Evolutionary conservation across 176 grass and related monocot genomes (phyloP), one percentile per base, ranked within the genome.

Genomic region (Bonia amplexicaulis): DNA sequence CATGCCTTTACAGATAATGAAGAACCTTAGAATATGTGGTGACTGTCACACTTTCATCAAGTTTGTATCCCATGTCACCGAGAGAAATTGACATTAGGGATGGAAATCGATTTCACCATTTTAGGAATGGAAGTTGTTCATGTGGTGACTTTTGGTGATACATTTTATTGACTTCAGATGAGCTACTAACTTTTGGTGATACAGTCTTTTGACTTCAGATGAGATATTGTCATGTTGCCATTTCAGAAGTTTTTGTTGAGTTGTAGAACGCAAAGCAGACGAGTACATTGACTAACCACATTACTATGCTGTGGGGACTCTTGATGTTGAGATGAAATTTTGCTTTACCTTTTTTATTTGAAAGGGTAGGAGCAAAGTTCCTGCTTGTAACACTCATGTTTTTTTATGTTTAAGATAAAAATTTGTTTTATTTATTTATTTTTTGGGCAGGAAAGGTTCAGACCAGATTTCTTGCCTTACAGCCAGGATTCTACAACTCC

Each of bases 111-210:
- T 97, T 93, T 66, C 94, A 93, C 69, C 94, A 92, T 85, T 93
- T 97, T 83, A 88, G 86, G 42, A 86, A 97, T 26, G 94, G 94
- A 26, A 92, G 76, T 37, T 93, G 94, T 86, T 97, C 94, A 26
- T 97, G 94, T 76, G 89, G 87, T 85, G 94, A 97, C 61, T 97
- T 90, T 84, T 97, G 94, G 94, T 97, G 87, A 92, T 85, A 44
- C 6, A 47, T 22, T 74, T 17, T 81, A 64, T 64, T 20, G 42
- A 60, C 19, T 39, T 67, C 2, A 16, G 48, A 16, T 51, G 48
- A 51, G 14, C 14, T 51, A 16, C 15, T 51, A 51, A 16, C 48
- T 51, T 51, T 16, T 16, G 87, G 74, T 93, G 84, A 91, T 82
- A 49, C 9, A 45, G 58, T 80, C 31, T 25, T 25, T 27, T 63